phyloP scores from a whole-genome alignment of 345 rosid species.

The Garcia nutans region DNA sequence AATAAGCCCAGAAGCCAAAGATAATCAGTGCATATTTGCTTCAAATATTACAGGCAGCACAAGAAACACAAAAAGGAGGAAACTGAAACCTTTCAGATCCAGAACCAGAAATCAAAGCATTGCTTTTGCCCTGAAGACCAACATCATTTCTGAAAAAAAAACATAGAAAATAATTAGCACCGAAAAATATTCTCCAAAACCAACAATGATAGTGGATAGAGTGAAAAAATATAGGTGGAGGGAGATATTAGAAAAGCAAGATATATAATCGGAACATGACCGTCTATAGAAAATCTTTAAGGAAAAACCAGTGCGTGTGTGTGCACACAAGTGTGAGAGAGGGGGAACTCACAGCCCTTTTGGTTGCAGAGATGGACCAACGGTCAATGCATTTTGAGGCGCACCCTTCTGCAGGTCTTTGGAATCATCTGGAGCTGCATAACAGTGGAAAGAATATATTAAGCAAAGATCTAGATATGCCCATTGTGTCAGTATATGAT shows the following conservation, averaged over 20 bases:
- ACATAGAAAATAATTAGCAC: conserved; percentile 14
- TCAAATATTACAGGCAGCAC: not conserved
- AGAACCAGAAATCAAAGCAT: conserved; percentile 54
- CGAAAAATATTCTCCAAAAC: not conserved
- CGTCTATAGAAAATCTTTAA: not conserved
- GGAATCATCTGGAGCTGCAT: conserved; percentile 65
- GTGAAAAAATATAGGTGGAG: not conserved
- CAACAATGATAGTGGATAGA: not conserved
- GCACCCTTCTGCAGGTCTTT: conserved; percentile 49
- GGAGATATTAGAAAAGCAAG: not conserved
- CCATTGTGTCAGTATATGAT: not conserved
- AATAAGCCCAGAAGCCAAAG: not conserved
- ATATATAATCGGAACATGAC: not conserved
- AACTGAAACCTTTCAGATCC: conserved; percentile 65
- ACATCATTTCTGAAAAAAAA: conserved; percentile 47
- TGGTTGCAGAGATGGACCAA: conserved; percentile 79
- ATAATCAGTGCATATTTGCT: not conserved
- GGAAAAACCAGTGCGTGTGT: not conserved
- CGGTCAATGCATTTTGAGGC: conserved; percentile 61
- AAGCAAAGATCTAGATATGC: not conserved
- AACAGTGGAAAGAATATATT: not conserved
- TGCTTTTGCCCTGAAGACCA: conserved; percentile 62
- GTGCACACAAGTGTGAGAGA: not conserved
- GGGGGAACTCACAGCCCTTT: conserved; percentile 52
- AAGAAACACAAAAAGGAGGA: conserved; percentile 10